These are phyloP conservation scores for Scheffersomyces spartinae DNA, from an alignment of 805 yeast genomes.

Conservation along the genomic window DNA sequence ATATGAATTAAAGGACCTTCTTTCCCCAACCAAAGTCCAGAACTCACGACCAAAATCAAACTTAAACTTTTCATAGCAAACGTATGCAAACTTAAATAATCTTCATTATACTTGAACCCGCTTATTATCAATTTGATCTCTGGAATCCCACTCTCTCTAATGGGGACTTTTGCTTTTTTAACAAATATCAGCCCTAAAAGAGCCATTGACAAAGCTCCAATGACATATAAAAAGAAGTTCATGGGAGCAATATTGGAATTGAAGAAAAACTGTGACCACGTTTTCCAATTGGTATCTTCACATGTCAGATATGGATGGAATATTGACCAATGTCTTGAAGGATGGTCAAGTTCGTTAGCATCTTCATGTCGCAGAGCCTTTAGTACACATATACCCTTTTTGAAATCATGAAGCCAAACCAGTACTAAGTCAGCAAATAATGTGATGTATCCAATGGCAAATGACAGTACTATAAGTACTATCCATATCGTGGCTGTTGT, in stretches of 20 bases:
- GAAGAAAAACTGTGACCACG: conserved; percentile 23
- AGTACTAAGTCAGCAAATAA: conserved; percentile 38
- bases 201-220: too few species aligned
- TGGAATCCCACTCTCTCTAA: conserved; percentile 52
- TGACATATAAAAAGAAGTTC: too few species aligned
- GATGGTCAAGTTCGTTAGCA: too few species aligned
- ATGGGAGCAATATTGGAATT: too few species aligned
- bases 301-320: conserved; percentile 32
- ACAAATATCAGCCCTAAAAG: too few species aligned
- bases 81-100: conserved; percentile 40
- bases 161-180: too few species aligned
- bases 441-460: conserved; percentile 37
- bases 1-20: conserved; percentile 85
- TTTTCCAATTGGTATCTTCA: conserved; percentile 27
- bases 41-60: conserved; percentile 52
- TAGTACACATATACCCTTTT: too few species aligned
- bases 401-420: conserved; percentile 39
- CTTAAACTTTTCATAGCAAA: conserved; percentile 48
- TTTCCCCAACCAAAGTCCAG: conserved; percentile 75
- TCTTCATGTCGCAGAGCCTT: too few species aligned
- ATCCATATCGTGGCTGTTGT: conserved; percentile 32
- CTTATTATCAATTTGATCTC: conserved; percentile 59
- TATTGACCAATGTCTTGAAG: too few species aligned
- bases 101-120: conserved; percentile 43
- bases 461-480: conserved; percentile 32